Base-by-base conservation (phyloP, 2,329 filamentous ascomycete species). In the Botrytis pseudocinerea region DNA sequence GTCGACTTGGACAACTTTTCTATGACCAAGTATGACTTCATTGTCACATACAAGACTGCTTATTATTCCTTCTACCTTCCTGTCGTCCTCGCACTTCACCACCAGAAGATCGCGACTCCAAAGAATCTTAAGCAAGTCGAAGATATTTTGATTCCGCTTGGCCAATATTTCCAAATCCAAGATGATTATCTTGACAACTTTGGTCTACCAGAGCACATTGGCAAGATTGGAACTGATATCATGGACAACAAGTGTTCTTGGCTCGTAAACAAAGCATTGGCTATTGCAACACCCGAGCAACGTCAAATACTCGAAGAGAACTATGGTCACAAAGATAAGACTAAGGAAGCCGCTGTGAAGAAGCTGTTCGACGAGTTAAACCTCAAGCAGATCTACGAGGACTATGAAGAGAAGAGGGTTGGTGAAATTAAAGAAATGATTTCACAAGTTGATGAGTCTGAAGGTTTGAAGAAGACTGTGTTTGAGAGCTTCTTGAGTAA, bases 201-300 rank as follows among this genome's bases (percentile, higher is more conserved):
- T 81, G 96, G 95, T 79, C 91, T 95, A 79, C 94, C 96, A 57
- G 90, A 94, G 80, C 89, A 94, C 80, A 96, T 99, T 82, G 96
- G 96, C 83, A 99, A 99, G 90, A 97, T 98, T 77, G 96, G 96
- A 77, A 99, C 96, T 74, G 96, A 99, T 81, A 99, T 99, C 83
- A 91, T 95, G 87, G 96, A 99, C 86, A 99, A 99, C 89, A 99
- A 99, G 89, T 99, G 96, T 88, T 97, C 93, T 60, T 99, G 96
- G 96, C 86, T 99, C 74, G 89, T 99, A 84, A 99, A 99, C 88
- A 92, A 97, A 84, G 96, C 96, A 64, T 87, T 99, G 74, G 88
- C 90, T 82, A 88, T 92, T 75, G 92, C 89, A 76, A 95, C 88
- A 2, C 90, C 93, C 1, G 94, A 95, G 82, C 96, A 99, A 88